phyloP scores from a whole-genome alignment of 345 rosid species.

The Eucalyptus pauciflora region DNA sequence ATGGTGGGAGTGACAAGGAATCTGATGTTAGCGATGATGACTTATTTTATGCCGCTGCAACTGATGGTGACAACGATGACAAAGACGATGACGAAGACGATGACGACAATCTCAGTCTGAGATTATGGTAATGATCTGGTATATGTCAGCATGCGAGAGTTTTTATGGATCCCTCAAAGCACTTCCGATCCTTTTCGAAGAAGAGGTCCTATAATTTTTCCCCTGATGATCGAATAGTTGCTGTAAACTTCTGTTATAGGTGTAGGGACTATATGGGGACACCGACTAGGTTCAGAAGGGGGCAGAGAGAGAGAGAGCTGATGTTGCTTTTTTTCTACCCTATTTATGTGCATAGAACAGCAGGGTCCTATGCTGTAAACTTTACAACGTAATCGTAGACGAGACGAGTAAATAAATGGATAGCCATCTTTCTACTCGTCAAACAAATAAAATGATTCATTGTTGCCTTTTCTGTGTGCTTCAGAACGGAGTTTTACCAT shows the following conservation, averaged over 20 bases:
- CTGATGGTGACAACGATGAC: not conserved
- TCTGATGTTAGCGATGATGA: conserved; percentile 1
- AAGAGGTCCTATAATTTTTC: not conserved
- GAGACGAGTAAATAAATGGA: not conserved
- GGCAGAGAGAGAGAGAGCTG: not conserved
- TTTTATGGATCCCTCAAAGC: not conserved
- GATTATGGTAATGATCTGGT: not conserved
- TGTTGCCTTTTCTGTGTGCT: not conserved
- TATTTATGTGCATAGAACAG: not conserved
- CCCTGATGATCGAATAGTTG: not conserved
- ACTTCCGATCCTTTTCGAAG: not conserved
- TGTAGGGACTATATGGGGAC: not conserved
- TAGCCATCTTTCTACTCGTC: not conserved
- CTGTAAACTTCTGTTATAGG: not conserved
- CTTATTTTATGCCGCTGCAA: conserved; percentile 2
- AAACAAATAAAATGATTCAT: not conserved
- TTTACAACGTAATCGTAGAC: not conserved
- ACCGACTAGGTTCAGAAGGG: not conserved
- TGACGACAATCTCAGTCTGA: not conserved
- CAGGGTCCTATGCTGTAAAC: no score
- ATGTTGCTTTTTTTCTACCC: not conserved
- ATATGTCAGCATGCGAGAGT: not conserved
- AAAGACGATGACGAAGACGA: not conserved
- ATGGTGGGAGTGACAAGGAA: conserved; percentile 18
- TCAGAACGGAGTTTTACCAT: not conserved